These are phyloP conservation scores for Pyrenophora teres DNA, from an alignment of 2,329 filamentous ascomycete genomes.

Conservation along the genomic window DNA sequence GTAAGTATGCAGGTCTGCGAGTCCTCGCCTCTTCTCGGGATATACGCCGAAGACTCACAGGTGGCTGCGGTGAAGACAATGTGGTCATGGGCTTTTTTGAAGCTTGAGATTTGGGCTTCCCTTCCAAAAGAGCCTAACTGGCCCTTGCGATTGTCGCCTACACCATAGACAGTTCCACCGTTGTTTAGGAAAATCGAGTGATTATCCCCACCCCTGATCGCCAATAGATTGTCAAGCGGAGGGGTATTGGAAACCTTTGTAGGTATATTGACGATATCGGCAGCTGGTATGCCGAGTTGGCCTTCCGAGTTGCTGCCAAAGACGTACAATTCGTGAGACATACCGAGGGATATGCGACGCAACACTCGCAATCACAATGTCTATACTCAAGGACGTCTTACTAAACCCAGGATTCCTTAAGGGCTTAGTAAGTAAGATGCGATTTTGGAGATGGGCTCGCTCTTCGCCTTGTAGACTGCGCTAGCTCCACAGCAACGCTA, in stretches of 20 bases:
- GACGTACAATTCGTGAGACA: conserved; percentile 45
- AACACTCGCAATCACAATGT: neutral
- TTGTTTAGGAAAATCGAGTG: conserved; percentile 77
- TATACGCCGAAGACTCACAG: conserved; percentile 35
- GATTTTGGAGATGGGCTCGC: neutral
- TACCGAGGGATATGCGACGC: conserved; percentile 2
- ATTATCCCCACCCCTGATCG: conserved; percentile 74
- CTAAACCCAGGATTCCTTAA: no score
- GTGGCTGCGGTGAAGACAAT: conserved; percentile 25
- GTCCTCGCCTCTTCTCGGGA: conserved; percentile 1
- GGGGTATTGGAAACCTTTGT: conserved; percentile 9
- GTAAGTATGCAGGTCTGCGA: conserved; percentile 10
- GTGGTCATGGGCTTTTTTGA: neutral
- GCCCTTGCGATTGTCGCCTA: conserved; percentile 63
- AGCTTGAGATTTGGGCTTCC: neutral
- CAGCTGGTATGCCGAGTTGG: conserved; percentile 56
- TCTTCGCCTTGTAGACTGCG: neutral
- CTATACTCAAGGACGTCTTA: neutral
- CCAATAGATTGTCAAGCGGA: conserved; percentile 14
- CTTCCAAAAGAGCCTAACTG: conserved; percentile 45
- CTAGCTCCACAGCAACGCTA: conserved; percentile 11
- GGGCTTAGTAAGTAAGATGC: neutral
- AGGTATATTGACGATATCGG: conserved; percentile 43
- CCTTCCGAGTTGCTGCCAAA: conserved; percentile 60
- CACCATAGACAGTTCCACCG: conserved; percentile 64